phyloP scores from a whole-genome alignment of 2,329 filamentous ascomycete species.

The Colletotrichum sp. region DNA sequence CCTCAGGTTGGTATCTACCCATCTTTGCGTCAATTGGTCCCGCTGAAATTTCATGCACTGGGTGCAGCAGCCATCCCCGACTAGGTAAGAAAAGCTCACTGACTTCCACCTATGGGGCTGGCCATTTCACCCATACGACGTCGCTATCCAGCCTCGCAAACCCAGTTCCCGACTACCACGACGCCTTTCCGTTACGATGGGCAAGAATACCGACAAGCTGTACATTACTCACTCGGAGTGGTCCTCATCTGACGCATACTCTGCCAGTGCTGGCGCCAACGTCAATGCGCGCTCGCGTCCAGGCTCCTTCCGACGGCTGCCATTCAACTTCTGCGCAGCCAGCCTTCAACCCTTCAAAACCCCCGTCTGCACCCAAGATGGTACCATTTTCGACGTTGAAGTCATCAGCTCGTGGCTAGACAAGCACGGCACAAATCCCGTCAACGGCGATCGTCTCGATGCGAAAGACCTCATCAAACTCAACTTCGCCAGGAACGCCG shows the following conservation, averaged over 20 bases:
- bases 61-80: background rate
- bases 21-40: background rate
- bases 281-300: constrained; percentile 58
- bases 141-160: background rate
- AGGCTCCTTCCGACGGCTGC: constrained; percentile 82
- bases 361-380: constrained; percentile 86
- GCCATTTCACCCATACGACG: background rate
- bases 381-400: constrained; percentile 93
- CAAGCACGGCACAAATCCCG: constrained; percentile 91
- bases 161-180: background rate
- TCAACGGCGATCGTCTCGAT: constrained; percentile 80
- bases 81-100: background rate
- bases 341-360: constrained; percentile 95
- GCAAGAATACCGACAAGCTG: constrained; percentile 53
- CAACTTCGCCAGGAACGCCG: constrained; percentile 89
- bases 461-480: constrained; percentile 87
- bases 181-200: constrained; percentile 35
- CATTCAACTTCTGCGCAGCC: constrained; percentile 97
- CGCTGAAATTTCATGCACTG: background rate
- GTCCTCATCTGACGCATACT: constrained; percentile 88
- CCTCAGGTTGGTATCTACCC: background rate
- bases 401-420: constrained; percentile 94
- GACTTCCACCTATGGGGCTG: background rate
- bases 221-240: constrained; percentile 97
- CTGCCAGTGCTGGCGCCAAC: constrained; percentile 76